Percentiles rank a stretch among this genome's conserved stretches.
Conservation (phyloP, 2,329 filamentous ascomycete genomes). For the Arthrobotrys entomopaga region DNA sequence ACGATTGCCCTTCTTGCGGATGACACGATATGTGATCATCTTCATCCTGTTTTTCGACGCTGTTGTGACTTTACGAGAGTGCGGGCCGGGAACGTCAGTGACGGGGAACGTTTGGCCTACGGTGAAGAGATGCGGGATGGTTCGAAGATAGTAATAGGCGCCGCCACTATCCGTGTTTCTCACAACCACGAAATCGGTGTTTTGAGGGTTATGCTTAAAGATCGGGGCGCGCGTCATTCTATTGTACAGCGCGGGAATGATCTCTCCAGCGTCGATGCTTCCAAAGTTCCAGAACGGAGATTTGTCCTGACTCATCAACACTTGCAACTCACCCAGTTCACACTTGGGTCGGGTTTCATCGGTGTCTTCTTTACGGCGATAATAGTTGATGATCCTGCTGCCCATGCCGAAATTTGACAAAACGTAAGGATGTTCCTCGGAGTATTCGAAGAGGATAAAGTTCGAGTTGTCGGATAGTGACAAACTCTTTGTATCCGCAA, state of each 20-base stretch:
- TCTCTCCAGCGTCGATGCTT: slow-evolving; percentile 88
- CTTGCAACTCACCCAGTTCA: slow-evolving; percentile 87
- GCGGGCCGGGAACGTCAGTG: slow-evolving; percentile 89
- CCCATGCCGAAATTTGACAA: slow-evolving; percentile 98
- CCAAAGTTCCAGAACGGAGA: slow-evolving; percentile 97
- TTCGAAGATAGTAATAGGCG: slow-evolving; percentile 82
- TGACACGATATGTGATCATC: slow-evolving; percentile 92
- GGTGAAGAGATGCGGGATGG: slow-evolving; percentile 87
- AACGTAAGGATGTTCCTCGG: slow-evolving; percentile 89
- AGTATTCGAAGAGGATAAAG: slow-evolving; percentile 90
- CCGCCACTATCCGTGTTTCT: slow-evolving; percentile 81
- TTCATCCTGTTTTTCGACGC: slow-evolving; percentile 96
- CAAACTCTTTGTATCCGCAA: slow-evolving; percentile 81
- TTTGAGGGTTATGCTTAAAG: slow-evolving; percentile 82
- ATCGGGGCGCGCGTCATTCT: slow-evolving; percentile 94
- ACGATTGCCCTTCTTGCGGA: slow-evolving; percentile 76
- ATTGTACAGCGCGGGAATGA: slow-evolving; percentile 89
- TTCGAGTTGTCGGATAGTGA: slow-evolving; percentile 89
- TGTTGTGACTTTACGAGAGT: slow-evolving; percentile 93
- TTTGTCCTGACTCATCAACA: slow-evolving; percentile 90
- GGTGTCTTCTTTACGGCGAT: slow-evolving; percentile 80
- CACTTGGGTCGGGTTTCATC: slow-evolving; percentile 64
- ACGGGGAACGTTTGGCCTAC: slow-evolving; percentile 94
- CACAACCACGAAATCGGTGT: slow-evolving; percentile 86
- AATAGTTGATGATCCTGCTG: slow-evolving; percentile 95